Conservation (phyloP, 768 basidiomycete genomes). For the Agaricus blazei region DNA sequence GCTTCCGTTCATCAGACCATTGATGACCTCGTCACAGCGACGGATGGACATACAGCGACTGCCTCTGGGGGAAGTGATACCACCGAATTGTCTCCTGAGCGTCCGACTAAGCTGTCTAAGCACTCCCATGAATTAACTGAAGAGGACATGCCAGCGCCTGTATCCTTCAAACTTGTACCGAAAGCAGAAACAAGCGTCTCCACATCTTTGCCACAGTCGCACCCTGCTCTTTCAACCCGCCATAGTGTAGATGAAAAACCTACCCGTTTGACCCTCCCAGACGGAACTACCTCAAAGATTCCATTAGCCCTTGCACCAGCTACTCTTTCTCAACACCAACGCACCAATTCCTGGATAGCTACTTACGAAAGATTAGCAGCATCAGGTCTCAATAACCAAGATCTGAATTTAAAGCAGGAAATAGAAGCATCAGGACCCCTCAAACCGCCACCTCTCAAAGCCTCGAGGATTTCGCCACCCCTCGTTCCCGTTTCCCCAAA, state of each 20-base stretch:
- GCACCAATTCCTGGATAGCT: not conserved
- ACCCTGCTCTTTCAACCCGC: not conserved
- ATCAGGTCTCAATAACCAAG: not conserved
- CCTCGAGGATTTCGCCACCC: slow-evolving; percentile 17
- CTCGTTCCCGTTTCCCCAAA: slow-evolving; percentile 14
- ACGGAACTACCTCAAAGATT: not conserved
- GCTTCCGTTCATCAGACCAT: not conserved
- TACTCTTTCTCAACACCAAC: not conserved
- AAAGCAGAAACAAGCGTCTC: not conserved
- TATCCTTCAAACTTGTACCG: too few species aligned
- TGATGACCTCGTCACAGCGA: not conserved
- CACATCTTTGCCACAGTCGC: not conserved
- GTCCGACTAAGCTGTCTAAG: slow-evolving; percentile 2
- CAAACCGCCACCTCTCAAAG: slow-evolving; percentile 13
- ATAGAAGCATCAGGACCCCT: not conserved
- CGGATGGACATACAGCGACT: not conserved
- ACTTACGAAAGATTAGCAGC: not conserved
- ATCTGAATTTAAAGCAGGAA: not conserved
- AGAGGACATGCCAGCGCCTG: not conserved
- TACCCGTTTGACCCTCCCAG: not conserved
- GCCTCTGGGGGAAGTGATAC: not conserved
- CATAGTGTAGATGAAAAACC: not conserved
- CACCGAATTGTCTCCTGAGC: not conserved
- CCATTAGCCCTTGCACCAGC: not conserved
- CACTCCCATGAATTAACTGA: not conserved